Conservation (phyloP, 192 early-diverging fungal genomes). For the Coemansia aciculifera region DNA sequence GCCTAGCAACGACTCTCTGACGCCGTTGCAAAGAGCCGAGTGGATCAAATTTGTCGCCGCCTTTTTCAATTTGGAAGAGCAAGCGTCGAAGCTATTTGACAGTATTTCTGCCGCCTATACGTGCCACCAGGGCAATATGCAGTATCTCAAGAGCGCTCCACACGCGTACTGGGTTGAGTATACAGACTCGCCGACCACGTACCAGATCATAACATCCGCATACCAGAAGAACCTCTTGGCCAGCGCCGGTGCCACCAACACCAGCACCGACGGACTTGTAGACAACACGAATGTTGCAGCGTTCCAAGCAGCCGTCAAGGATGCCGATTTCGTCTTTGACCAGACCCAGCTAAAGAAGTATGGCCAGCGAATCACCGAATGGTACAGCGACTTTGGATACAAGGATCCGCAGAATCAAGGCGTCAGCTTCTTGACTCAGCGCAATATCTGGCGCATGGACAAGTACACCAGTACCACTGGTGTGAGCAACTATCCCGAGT, state of each 20-base stretch:
- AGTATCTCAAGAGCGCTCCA: constrained; percentile 29
- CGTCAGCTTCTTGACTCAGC: constrained; percentile 26
- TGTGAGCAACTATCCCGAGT: constrained; percentile 45
- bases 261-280: constrained; percentile 33
- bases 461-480: constrained; percentile 29
- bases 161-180: constrained; percentile 66
- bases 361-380: constrained; percentile 33
- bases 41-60: constrained; percentile 51
- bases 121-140: constrained; percentile 48
- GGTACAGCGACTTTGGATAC: constrained; percentile 47
- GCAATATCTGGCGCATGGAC: constrained; percentile 47
- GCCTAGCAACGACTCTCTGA: constrained; percentile 33
- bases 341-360: constrained; percentile 56
- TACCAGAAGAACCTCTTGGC: constrained; percentile 62
- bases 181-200: constrained; percentile 35
- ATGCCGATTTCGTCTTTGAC: constrained; percentile 68
- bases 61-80: constrained; percentile 46
- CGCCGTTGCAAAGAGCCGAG: constrained; percentile 45
- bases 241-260: constrained; percentile 62
- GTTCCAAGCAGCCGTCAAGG: constrained; percentile 56
- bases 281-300: constrained; percentile 29
- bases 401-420: constrained; percentile 34
- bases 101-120: constrained; percentile 39
- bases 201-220: constrained; percentile 54
- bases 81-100: constrained; percentile 31